phyloP scores from a whole-genome alignment of 192 early-diverging fungal genomes.

The Umbelopsis vinacea region DNA sequence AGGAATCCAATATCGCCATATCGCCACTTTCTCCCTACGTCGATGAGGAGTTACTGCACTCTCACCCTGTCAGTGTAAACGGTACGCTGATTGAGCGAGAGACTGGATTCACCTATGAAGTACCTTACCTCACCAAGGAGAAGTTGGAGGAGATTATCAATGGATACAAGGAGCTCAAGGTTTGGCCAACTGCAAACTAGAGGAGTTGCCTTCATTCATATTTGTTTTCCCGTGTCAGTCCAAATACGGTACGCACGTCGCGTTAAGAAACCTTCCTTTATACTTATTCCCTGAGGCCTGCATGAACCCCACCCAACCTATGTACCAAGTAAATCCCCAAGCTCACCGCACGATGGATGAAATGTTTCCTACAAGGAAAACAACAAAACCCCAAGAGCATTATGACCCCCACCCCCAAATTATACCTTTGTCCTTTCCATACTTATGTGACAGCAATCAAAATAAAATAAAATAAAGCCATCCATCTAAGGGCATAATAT shows the following conservation, averaged over 20 bases:
- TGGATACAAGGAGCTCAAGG: constrained; percentile 78
- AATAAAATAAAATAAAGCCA: not conserved
- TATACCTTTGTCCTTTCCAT: too few species aligned
- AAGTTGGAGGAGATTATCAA: constrained; percentile 74
- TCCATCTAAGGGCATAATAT: not conserved
- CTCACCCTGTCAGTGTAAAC: constrained; percentile 84
- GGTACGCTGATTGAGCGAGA: constrained; percentile 77
- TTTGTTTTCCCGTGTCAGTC: too few species aligned
- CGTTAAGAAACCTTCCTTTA: too few species aligned
- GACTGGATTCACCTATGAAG: constrained; percentile 71
- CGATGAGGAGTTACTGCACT: constrained; percentile 89
- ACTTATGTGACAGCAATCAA: not conserved
- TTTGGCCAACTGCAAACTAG: constrained; percentile 71
- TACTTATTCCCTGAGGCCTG: too few species aligned
- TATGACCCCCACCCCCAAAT: not conserved
- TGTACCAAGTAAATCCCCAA: too few species aligned
- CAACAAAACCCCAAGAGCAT: not conserved
- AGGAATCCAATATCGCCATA: constrained; percentile 66
- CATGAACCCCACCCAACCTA: too few species aligned
- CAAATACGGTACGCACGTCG: too few species aligned
- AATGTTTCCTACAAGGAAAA: too few species aligned
- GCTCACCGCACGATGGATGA: too few species aligned
- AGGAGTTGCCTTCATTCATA: not conserved
- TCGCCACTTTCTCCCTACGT: constrained; percentile 93
- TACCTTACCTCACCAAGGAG: constrained; percentile 69